Percentiles rank a stretch among this genome's conserved stretches.
These are phyloP conservation scores for Cordyceps fumosorosea DNA, from an alignment of 2,329 filamentous ascomycete species.

Conservation along the genomic window DNA sequence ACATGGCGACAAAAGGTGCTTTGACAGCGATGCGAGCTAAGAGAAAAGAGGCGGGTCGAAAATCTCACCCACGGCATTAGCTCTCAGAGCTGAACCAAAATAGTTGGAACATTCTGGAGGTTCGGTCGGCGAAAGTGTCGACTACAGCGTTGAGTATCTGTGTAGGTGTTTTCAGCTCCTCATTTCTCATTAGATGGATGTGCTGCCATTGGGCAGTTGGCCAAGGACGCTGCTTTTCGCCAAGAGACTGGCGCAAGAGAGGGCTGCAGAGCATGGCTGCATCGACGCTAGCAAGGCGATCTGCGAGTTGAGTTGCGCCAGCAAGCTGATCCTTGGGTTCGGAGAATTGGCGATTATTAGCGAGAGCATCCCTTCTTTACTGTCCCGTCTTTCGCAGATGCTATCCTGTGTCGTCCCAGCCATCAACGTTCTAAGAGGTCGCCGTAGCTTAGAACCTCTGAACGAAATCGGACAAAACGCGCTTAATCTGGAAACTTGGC, in stretches of 20 bases:
- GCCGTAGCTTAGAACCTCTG: neutral
- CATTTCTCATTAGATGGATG: neutral
- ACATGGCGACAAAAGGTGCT: neutral
- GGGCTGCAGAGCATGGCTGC: neutral
- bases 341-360: neutral
- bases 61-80: conserved; percentile 6
- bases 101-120: no score
- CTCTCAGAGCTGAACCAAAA: neutral
- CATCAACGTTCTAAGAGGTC: no score
- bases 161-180: neutral
- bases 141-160: no score
- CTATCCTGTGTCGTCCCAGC: neutral
- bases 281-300: conserved; percentile 10
- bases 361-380: neutral
- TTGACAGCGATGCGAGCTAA: neutral
- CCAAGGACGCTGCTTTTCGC: neutral
- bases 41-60: neutral
- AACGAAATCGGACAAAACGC: no score
- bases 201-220: neutral
- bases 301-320: neutral
- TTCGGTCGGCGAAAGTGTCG: neutral
- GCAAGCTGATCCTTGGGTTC: neutral
- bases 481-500: neutral
- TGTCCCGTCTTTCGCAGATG: no score
- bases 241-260: neutral